Base-by-base conservation (phyloP, 2,329 filamentous ascomycete genomes). In the Lachnellula cervina region DNA sequence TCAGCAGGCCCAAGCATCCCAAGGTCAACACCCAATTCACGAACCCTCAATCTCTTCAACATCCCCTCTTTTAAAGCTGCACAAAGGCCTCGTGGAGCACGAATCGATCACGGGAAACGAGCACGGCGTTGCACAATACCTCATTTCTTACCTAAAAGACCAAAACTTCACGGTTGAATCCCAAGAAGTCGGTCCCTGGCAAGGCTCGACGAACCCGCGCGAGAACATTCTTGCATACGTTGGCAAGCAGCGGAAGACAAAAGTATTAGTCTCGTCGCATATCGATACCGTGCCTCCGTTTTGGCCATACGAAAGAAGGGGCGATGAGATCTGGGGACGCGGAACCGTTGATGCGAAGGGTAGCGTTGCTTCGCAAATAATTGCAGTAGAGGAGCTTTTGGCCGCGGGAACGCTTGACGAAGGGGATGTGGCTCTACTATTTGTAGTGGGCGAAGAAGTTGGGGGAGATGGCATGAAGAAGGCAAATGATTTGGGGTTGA, bases 401-500 rank as follows among this genome's bases (percentile, higher is more conserved):
- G 65, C 68, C 0, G 62, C 72, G 0, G 68, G 68, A 0, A 64
- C 70, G 35, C 70, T 82, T 38, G 43, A 54, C n/a, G 68, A 72
- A 2, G 75, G 75, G 2, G 81, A 86, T 63, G 72, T 84, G 0
- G 77, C 83, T 58, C 73, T 89, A 14, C 69, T 87, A 1, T 88
- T 80, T 60, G 86, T 89, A 0, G 89, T 96, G 0, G 91, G 90
- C 57, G 93, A 99, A 71, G 93, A 97, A 71, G 80, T 79, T 2
- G 77, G 77, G 3, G 93, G 93, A 9, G 86, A 88, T 59, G 93
- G 93, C 8, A 97, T 97, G 93, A 71, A 71, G 50, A 66, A 70
- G 49, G 77, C 84, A 21, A 75, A 84, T 65, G 68, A 73, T 5
- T 68, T 82, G 43, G 69, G 74, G 51, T 59, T 78, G 62, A 66